phyloP scores from a whole-genome alignment of 176 grass and related monocot species.

The Rhynchospora pubera region DNA sequence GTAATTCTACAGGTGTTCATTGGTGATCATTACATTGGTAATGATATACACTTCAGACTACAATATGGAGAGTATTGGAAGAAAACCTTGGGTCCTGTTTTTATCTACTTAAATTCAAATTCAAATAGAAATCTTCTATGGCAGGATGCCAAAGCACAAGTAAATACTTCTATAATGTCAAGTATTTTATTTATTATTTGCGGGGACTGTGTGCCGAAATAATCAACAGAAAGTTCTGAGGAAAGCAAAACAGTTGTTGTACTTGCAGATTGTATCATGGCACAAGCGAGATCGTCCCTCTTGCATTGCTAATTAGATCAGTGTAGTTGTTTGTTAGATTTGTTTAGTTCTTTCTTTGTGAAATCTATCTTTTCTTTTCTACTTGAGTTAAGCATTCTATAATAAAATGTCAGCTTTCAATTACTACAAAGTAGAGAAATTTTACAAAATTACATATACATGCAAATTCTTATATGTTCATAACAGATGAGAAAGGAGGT shows the following conservation, averaged over 20 bases:
- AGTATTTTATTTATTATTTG: too few species aligned
- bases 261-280: too few species aligned
- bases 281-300: too few species aligned
- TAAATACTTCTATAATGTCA: neutral
- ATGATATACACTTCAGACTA: conserved; percentile 32
- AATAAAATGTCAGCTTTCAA: neutral
- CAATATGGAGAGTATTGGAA: conserved; percentile 56
- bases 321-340: too few species aligned
- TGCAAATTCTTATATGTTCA: neutral
- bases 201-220: too few species aligned
- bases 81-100: conserved; percentile 65
- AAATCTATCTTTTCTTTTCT: too few species aligned
- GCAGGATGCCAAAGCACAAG: conserved; percentile 57
- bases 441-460: neutral
- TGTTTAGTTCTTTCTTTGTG: too few species aligned
- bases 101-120: conserved; percentile 64
- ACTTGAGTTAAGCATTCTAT: too few species aligned
- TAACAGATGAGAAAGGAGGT: conserved; percentile 25
- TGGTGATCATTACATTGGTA: conserved; percentile 47
- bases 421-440: neutral
- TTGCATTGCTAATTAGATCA: too few species aligned
- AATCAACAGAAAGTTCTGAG: too few species aligned
- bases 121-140: conserved; percentile 26
- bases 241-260: too few species aligned
- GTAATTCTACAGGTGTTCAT: conserved; percentile 45